A percentile compares a stretch with the other conserved stretches of the same genome.
These are phyloP conservation scores for Ganoderma leucocontextum DNA, from an alignment of 1,284 basidiomycete species.

Conservation along the genomic window DNA sequence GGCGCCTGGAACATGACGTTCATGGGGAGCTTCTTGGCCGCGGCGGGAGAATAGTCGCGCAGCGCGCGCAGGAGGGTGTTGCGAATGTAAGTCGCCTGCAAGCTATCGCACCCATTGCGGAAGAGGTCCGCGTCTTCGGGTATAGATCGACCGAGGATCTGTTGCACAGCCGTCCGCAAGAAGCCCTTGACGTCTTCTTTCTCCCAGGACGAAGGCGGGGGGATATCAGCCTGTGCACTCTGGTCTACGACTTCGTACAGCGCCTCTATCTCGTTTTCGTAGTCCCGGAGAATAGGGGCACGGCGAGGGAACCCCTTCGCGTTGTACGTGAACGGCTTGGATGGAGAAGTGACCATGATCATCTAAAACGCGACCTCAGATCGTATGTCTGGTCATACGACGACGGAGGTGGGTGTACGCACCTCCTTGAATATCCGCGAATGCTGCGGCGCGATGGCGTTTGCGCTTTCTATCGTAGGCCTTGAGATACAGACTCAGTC, in stretches of 20 bases:
- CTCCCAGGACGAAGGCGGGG: constrained; percentile 40
- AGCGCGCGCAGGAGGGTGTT: constrained; percentile 42
- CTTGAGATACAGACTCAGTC: constrained; percentile 31
- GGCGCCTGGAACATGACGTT: constrained; percentile 49
- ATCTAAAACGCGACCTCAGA: constrained; percentile 35
- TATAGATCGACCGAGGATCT: constrained; percentile 32
- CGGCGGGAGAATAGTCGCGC: constrained; percentile 19
- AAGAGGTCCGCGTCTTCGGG: constrained; percentile 48
- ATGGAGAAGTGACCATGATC: constrained; percentile 41
- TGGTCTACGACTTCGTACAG: constrained; percentile 42
- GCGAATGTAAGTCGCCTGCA: constrained; percentile 46
- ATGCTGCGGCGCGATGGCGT: constrained; percentile 48
- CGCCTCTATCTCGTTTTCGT: constrained; percentile 43
- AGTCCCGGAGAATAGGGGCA: constrained; percentile 37
- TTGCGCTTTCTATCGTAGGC: constrained; percentile 48
- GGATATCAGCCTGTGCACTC: constrained; percentile 34
- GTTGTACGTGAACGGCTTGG: constrained; percentile 45
- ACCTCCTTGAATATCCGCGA: constrained; percentile 51
- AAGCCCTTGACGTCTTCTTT: constrained; percentile 29
- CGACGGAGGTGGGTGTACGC: background rate
- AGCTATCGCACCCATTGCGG: constrained; percentile 48
- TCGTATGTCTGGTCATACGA: background rate
- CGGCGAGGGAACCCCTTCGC: constrained; percentile 43
- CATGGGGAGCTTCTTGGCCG: constrained; percentile 32
- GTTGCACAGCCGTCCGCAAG: constrained; percentile 37